Conservation (phyloP, 257 asterid genomes). For the Agastache rugosa region DNA sequence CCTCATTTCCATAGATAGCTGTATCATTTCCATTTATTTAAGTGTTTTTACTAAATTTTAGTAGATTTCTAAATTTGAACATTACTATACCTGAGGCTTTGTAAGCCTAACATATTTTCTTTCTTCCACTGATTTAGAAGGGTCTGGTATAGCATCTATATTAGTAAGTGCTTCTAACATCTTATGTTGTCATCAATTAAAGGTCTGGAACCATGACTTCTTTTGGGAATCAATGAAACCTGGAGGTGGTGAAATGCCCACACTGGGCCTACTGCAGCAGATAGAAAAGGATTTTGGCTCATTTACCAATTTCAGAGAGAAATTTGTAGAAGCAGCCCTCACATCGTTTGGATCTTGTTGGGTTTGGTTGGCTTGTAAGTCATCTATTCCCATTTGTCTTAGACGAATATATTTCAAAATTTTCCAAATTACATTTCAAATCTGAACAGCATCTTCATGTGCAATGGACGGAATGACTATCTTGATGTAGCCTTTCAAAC, state of each 20-base stretch:
- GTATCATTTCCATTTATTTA: not conserved
- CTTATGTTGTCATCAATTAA: constrained; percentile 30
- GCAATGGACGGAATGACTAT: not conserved
- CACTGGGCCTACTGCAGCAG: constrained; percentile 73
- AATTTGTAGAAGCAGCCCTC: constrained; percentile 69
- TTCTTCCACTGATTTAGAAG: constrained; percentile 5
- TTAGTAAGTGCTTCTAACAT: constrained; percentile 26
- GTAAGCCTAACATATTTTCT: constrained; percentile 6
- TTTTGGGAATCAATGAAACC: constrained; percentile 98
- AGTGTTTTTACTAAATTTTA: not conserved
- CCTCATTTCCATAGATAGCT: not conserved
- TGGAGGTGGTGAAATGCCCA: constrained; percentile 85
- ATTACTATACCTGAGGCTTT: not conserved
- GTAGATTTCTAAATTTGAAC: not conserved
- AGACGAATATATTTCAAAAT: not conserved
- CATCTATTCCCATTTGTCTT: constrained; percentile 30
- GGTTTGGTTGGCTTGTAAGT: constrained; percentile 98
- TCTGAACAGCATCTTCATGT: too few species aligned
- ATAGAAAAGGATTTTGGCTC: constrained; percentile 93
- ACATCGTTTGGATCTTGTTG: constrained; percentile 89
- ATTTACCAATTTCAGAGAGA: constrained; percentile 70
- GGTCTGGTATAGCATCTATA: constrained; percentile 19
- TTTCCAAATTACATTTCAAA: not conserved
- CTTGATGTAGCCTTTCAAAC: not conserved
- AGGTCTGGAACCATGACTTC: constrained; percentile 99